These are phyloP conservation scores for Simplicillium sp. DNA, from an alignment of 2,329 filamentous ascomycete species.

Conservation along the genomic window DNA sequence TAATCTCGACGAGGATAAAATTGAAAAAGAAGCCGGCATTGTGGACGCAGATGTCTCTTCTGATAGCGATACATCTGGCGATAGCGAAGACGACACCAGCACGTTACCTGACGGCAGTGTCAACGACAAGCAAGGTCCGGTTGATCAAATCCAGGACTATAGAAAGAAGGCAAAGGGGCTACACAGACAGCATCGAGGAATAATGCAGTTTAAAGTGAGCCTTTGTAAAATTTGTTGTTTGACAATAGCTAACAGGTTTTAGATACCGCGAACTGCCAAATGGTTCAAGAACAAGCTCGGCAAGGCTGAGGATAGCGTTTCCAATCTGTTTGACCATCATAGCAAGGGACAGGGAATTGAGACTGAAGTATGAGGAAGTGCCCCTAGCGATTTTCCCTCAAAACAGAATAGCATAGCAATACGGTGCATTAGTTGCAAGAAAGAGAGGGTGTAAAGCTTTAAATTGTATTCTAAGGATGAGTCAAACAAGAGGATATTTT, in stretches of 20 bases:
- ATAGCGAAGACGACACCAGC: constrained; percentile 5
- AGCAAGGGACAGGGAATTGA: constrained; percentile 51
- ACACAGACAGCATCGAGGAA: constrained; percentile 55
- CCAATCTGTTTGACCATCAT: constrained; percentile 47
- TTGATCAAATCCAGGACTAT: constrained; percentile 49
- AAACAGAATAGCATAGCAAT: no score
- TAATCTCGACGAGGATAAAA: constrained; percentile 18
- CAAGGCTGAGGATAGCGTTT: constrained; percentile 49
- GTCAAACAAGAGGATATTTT: no score
- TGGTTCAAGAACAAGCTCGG: constrained; percentile 42
- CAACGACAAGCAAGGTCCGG: constrained; percentile 31
- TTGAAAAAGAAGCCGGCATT: constrained; percentile 24
- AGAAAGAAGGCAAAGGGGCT: constrained; percentile 48
- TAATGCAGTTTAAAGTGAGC: constrained; percentile 60
- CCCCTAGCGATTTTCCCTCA: no score
- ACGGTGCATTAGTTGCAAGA: no score
- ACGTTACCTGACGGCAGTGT: constrained; percentile 22
- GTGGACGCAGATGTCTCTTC: constrained; percentile 20
- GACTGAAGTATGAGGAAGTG: constrained; percentile 50
- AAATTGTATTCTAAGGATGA: no score
- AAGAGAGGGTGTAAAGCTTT: no score
- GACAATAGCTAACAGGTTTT: constrained; percentile 5
- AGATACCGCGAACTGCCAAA: constrained; percentile 35
- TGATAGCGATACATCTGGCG: constrained; percentile 18
- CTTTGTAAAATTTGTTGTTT: background rate